Base-by-base conservation (phyloP, 805 yeast species). In the Tetrapisispora phaffii region DNA sequence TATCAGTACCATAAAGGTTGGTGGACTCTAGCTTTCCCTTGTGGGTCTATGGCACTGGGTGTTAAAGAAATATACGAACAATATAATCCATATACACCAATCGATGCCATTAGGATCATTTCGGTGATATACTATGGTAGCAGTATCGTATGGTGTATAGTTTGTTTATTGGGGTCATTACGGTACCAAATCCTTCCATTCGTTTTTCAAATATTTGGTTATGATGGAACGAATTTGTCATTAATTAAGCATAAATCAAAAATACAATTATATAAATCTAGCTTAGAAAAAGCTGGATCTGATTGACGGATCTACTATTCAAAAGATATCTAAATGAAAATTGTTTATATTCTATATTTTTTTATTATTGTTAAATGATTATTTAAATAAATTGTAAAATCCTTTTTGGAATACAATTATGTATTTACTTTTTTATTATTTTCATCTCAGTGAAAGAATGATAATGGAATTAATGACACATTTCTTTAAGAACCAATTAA, bases 1-100 rank as follows among this genome's bases (percentile, higher is more conserved):
- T 62, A 60, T 17, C 44, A 51, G 28, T 80, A 77, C 66, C 66
- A 69, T 24, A 70, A 71, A 50, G 72, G 76, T 1, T 78, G 79
- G 77, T 85, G 96, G 96, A 79, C 88, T 16, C 75, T 84, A 70
- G 84, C 96, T 50, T 88, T 88, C 80, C 96, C 96, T 4, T 56
- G 87, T 54, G 96, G 96, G 2, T 85, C 94, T 0, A 79, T 85
- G 81, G 70, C 82, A 0, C 59, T 82, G 13, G 77, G 86, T 2
- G 72, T 77, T 47, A 61, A 69, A 9, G 74, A 77, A 52, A 57
- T 87, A 17, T 80, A 69, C 35, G 54, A 49, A 3, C 58, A 73
- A 2, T 75, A 74, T 40, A 73, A 73, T 2, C 41, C 46, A 16
- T 48, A 45, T 19, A 58, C 55, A 7, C 62, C 62, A 7, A 58